phyloP scores from a whole-genome alignment of 805 yeast genomes.

The Cyberlindnera suaveolens region DNA sequence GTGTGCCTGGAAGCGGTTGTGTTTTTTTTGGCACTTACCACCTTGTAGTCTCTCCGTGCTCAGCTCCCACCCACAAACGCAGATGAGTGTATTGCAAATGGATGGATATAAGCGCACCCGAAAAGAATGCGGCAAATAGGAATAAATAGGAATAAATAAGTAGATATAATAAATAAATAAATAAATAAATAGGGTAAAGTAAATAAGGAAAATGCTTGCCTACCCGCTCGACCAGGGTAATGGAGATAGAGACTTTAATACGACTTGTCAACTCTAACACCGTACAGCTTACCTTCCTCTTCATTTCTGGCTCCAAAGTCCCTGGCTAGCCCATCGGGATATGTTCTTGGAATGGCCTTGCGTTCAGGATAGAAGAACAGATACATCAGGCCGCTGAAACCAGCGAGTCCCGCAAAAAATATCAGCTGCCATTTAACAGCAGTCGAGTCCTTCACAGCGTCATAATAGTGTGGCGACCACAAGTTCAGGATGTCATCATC shows the following conservation, averaged over 20 bases:
- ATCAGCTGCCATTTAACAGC: constrained; percentile 54
- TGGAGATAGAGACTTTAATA: constrained; percentile 3
- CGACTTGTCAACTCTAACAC: constrained; percentile 36
- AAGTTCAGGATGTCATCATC: constrained; percentile 70
- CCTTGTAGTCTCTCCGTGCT: no score
- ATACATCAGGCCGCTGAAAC: constrained; percentile 39
- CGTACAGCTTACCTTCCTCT: constrained; percentile 32
- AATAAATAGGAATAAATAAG: no score
- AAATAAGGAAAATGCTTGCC: background rate
- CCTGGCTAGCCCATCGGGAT: constrained; percentile 72
- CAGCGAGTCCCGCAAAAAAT: constrained; percentile 46
- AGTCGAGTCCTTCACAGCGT: constrained; percentile 48
- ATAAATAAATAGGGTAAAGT: constrained; percentile 3
- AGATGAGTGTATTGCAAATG: no score
- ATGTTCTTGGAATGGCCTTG: constrained; percentile 72
- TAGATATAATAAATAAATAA: constrained; percentile 2
- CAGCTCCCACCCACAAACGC: no score
- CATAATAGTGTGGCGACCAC: constrained; percentile 81
- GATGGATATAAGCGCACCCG: no score
- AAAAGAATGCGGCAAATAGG: background rate
- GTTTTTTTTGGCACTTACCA: no score
- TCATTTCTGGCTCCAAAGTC: constrained; percentile 61
- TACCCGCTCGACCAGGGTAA: no score
- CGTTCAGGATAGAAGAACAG: constrained; percentile 53
- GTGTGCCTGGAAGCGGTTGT: no score